Percentiles rank a stretch among this genome's conserved stretches.
Conservation (phyloP, 257 asterid species). For the Coffea canephora region DNA sequence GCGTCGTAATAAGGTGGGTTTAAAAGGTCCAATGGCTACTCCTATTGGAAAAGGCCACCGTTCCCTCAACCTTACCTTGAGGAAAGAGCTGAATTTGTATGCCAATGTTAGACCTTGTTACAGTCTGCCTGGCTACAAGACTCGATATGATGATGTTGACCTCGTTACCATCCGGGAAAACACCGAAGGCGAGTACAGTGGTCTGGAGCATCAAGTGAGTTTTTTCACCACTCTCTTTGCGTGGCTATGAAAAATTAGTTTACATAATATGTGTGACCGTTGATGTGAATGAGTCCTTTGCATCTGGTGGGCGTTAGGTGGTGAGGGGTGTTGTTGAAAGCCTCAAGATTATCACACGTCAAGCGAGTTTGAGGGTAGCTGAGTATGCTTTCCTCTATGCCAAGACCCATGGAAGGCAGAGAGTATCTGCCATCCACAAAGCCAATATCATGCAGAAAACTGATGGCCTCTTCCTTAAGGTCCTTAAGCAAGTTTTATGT, state of each 20-base stretch:
- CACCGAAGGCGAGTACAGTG: conserved; percentile 60
- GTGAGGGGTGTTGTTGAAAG: conserved; percentile 99
- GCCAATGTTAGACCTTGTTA: conserved; percentile 98
- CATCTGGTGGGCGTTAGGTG: conserved; percentile 46
- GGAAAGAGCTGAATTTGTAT: conserved; percentile 88
- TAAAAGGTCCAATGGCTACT: conserved; percentile 98
- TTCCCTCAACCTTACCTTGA: conserved; percentile 88
- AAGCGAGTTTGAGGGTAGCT: conserved; percentile 92
- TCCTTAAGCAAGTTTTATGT: conserved; percentile 11
- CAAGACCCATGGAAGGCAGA: conserved; percentile 79
- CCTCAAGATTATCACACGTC: conserved; percentile 92
- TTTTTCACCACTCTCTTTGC: background rate
- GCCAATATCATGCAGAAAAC: conserved; percentile 99
- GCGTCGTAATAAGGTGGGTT: conserved; percentile 75
- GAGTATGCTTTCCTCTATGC: conserved; percentile 97
- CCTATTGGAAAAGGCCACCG: conserved; percentile 98
- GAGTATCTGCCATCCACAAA: conserved; percentile 97
- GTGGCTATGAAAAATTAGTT: background rate
- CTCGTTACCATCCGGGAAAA: conserved; percentile 73
- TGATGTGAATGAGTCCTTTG: conserved; percentile 18
- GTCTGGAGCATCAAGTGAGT: conserved; percentile 52
- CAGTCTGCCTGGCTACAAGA: conserved; percentile 94
- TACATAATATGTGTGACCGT: background rate
- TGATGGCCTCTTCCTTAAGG: conserved; percentile 98
- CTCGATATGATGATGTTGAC: conserved; percentile 84